These are phyloP conservation scores for Flagelloscypha sp. DNA, from an alignment of 768 basidiomycete genomes.

Conservation along the genomic window DNA sequence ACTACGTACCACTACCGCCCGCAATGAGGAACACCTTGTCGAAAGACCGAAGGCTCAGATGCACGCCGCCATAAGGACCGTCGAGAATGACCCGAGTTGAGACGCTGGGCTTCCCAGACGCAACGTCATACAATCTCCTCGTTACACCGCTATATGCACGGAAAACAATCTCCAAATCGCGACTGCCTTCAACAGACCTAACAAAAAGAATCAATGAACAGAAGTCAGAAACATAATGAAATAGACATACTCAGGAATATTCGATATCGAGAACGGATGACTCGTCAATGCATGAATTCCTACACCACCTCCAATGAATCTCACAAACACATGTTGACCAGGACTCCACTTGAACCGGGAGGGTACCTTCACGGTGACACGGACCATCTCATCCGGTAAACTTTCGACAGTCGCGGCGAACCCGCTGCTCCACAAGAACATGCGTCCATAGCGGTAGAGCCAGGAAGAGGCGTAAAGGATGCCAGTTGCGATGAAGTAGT, in stretches of 20 bases:
- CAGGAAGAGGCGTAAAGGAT: conserved; percentile 21
- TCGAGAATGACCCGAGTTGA: conserved; percentile 18
- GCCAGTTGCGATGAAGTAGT: conserved; percentile 24
- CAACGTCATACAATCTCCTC: conserved; percentile 10
- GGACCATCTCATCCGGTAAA: conserved; percentile 19
- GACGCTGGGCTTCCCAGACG: conserved; percentile 7
- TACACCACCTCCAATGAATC: conserved; percentile 11
- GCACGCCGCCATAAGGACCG: conserved; percentile 22
- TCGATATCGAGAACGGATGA: conserved; percentile 23
- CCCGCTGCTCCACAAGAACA: conserved; percentile 16
- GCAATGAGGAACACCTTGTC: conserved; percentile 23
- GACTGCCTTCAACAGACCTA: conserved; percentile 14
- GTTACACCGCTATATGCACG: conserved; percentile 23
- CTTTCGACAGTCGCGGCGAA: conserved; percentile 16
- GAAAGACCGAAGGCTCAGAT: conserved; percentile 16
- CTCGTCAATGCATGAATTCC: conserved; percentile 15
- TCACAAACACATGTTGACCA: conserved; percentile 24
- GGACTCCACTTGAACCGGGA: conserved; percentile 21
- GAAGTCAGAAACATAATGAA: conserved; percentile 14
- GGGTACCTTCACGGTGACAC: conserved; percentile 15
- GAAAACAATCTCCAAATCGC: conserved; percentile 15
- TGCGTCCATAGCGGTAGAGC: conserved; percentile 19
- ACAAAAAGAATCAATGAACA: conserved; percentile 17
- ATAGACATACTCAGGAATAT: conserved; percentile 6
- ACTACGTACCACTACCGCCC: conserved; percentile 23